Conservation (phyloP, 768 basidiomycete species). For the Boletus sp. region DNA sequence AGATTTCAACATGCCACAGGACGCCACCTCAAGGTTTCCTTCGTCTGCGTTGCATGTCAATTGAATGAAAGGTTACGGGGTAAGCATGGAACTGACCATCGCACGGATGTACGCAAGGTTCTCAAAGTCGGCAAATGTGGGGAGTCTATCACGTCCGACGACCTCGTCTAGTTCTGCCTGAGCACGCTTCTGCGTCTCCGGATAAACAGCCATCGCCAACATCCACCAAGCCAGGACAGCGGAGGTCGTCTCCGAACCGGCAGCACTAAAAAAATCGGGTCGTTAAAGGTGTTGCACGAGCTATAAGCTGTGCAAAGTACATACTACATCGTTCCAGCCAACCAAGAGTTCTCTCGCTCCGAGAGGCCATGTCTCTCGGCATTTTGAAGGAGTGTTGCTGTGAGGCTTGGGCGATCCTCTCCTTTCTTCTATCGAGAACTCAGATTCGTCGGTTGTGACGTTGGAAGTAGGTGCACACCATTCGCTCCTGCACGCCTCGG, state of each 20-base stretch:
- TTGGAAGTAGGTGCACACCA: neutral
- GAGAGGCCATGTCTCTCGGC: conserved; percentile 5
- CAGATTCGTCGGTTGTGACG: neutral
- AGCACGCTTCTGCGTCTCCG: conserved; percentile 25
- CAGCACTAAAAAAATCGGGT: neutral
- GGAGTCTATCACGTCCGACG: conserved; percentile 20
- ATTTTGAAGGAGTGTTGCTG: neutral
- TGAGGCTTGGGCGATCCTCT: neutral
- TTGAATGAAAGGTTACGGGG: neutral
- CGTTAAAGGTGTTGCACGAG: too few species aligned
- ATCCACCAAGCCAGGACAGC: conserved; percentile 17
- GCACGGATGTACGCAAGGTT: conserved; percentile 8
- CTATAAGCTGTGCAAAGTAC: neutral
- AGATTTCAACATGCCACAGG: neutral
- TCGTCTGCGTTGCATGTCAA: neutral
- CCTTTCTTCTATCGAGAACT: neutral
- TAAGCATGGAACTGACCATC: neutral
- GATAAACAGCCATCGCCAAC: conserved; percentile 25
- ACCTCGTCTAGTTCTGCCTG: conserved; percentile 25
- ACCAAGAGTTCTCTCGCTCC: conserved; percentile 15
- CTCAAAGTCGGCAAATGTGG: conserved; percentile 8
- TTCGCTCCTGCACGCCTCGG: neutral
- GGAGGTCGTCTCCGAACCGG: conserved; percentile 3
- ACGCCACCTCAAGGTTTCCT: conserved; percentile 9
- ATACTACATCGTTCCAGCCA: conserved; percentile 14